phyloP scores from a whole-genome alignment of 805 yeast species.

The Ogataea degrootiae region DNA sequence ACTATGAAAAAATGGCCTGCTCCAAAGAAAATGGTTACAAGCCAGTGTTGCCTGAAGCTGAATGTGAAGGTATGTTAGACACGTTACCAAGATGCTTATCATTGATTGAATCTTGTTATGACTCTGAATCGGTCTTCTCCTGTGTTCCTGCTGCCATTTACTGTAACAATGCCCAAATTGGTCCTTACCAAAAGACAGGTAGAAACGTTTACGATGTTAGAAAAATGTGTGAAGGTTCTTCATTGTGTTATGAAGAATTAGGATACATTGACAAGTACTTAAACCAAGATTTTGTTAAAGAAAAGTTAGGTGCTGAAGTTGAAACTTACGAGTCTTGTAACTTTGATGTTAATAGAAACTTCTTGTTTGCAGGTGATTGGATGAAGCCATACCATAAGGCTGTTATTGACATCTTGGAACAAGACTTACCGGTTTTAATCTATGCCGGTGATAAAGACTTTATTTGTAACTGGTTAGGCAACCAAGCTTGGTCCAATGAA shows the following conservation, averaged over 20 bases:
- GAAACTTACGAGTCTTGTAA: slow-evolving; percentile 48
- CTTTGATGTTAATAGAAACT: slow-evolving; percentile 45
- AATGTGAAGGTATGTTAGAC: slow-evolving; percentile 60
- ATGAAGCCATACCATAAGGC: slow-evolving; percentile 57
- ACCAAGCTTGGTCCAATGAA: slow-evolving; percentile 73
- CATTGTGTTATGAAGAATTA: slow-evolving; percentile 49
- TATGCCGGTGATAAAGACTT: slow-evolving; percentile 95
- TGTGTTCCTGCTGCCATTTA: slow-evolving; percentile 63
- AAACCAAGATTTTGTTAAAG: slow-evolving; percentile 49
- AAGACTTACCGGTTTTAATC: slow-evolving; percentile 71
- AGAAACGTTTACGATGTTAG: slow-evolving; percentile 65
- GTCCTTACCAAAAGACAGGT: slow-evolving; percentile 54
- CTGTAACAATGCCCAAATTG: slow-evolving; percentile 58
- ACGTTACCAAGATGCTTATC: slow-evolving; percentile 62
- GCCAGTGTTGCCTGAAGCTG: slow-evolving; percentile 63
- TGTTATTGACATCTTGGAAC: slow-evolving; percentile 56
- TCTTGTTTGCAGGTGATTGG: slow-evolving; percentile 59
- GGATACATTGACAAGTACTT: slow-evolving; percentile 47
- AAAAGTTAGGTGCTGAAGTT: slow-evolving; percentile 52
- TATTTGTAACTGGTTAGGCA: slow-evolving; percentile 92
- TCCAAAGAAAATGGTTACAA: slow-evolving; percentile 76
- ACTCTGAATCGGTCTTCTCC: slow-evolving; percentile 48
- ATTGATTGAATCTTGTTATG: slow-evolving; percentile 63
- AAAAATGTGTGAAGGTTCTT: slow-evolving; percentile 44
- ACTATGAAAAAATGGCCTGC: slow-evolving; percentile 93